A percentile compares a stretch with the other conserved stretches of the same genome.
Conservation (phyloP, 805 yeast genomes). For the Candida sonorensis region DNA sequence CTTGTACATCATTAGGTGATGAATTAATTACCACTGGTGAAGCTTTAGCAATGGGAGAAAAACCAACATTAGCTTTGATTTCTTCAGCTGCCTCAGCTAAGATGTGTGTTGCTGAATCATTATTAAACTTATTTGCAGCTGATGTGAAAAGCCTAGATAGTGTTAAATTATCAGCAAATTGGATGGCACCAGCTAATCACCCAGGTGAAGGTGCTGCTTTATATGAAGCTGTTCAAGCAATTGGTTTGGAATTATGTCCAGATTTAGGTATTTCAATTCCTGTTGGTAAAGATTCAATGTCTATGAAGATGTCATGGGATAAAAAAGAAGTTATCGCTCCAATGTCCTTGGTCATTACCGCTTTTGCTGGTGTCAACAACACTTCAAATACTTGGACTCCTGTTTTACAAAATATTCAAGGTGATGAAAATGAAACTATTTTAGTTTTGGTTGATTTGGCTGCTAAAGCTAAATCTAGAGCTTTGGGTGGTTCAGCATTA, state of each 20-base stretch:
- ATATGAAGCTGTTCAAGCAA: slow-evolving; percentile 95
- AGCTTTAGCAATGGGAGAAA: slow-evolving; percentile 96
- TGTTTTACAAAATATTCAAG: slow-evolving; percentile 41
- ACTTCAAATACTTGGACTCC: slow-evolving; percentile 97
- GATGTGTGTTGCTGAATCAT: slow-evolving; percentile 92
- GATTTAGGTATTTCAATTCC: slow-evolving; percentile 88
- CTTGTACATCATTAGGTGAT: slow-evolving; percentile 83
- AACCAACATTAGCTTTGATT: slow-evolving; percentile 83
- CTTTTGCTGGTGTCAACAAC: slow-evolving; percentile 80
- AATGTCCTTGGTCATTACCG: slow-evolving; percentile 80
- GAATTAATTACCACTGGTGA: slow-evolving; percentile 77
- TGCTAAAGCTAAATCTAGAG: slow-evolving; percentile 36
- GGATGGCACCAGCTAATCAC: slow-evolving; percentile 98
- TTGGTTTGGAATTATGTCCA: slow-evolving; percentile 92
- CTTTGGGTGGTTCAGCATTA: slow-evolving; percentile 90
- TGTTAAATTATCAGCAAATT: slow-evolving; percentile 89
- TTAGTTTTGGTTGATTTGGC: slow-evolving; percentile 80
- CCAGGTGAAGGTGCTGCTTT: slow-evolving; percentile 92
- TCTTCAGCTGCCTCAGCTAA: slow-evolving; percentile 89
- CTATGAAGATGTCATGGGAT: slow-evolving; percentile 98
- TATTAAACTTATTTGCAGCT: slow-evolving; percentile 83
- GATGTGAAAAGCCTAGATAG: slow-evolving; percentile 69
- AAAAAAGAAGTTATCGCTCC: slow-evolving; percentile 94
- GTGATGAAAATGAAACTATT: slow-evolving; percentile 48
- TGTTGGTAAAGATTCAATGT: slow-evolving; percentile 98